These are phyloP conservation scores for Paecilomyces variotii DNA, from an alignment of 2,329 filamentous ascomycete genomes.

Conservation along the genomic window DNA sequence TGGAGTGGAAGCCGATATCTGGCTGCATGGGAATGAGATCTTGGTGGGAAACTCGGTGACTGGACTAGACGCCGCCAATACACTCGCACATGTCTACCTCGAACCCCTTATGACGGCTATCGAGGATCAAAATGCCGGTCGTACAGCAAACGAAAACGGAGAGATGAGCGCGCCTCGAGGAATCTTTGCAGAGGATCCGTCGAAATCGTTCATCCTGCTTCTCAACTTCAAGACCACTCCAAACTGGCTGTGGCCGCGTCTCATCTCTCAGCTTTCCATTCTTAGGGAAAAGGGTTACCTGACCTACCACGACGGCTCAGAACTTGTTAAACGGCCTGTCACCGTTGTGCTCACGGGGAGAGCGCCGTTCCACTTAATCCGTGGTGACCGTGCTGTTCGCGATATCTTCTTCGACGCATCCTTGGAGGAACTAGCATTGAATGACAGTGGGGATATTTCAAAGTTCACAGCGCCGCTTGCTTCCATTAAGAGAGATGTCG, in stretches of 20 bases:
- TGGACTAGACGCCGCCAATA: constrained; percentile 6
- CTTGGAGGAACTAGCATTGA: constrained; percentile 4
- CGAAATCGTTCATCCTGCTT: constrained; percentile 14
- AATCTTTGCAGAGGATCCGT: constrained; percentile 6
- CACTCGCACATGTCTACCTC: constrained; percentile 15
- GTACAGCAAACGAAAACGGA: background rate
- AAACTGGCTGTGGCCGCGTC: constrained; percentile 9
- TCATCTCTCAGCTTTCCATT: constrained; percentile 11
- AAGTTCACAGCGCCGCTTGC: background rate
- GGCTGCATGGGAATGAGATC: constrained; percentile 15
- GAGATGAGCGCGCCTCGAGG: constrained; percentile 1
- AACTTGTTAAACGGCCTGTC: constrained; percentile 13
- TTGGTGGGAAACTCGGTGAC: constrained; percentile 11
- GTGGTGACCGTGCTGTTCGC: background rate
- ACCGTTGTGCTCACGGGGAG: constrained; percentile 17
- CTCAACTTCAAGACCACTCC: constrained; percentile 15
- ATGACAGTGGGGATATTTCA: background rate
- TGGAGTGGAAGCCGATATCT: constrained; percentile 18
- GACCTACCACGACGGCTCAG: constrained; percentile 13
- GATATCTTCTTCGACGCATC: constrained; percentile 10
- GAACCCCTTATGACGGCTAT: constrained; percentile 13
- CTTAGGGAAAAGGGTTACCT: constrained; percentile 16
- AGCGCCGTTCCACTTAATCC: constrained; percentile 1
- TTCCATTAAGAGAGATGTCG: background rate
- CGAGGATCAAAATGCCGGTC: constrained; percentile 5